phyloP scores from a whole-genome alignment of 441 rosid genomes.

The Cnidoscolus chayamansa region DNA sequence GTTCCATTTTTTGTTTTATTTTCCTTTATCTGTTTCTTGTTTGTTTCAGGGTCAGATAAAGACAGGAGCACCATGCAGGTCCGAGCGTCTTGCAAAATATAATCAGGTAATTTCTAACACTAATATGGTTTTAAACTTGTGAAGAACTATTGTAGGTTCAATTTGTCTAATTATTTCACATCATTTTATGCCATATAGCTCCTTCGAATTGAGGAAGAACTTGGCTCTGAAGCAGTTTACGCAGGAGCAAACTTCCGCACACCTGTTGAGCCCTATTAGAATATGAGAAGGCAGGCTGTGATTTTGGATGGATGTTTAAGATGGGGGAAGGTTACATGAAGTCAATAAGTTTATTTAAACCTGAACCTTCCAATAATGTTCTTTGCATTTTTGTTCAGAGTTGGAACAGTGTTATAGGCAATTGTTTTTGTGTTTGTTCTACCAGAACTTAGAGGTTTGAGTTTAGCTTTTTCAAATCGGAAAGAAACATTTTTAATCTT shows the following conservation, averaged over 20 bases:
- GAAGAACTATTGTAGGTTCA: neutral
- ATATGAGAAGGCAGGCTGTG: neutral
- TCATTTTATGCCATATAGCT: constrained; percentile 38
- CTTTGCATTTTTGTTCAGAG: constrained; percentile 21
- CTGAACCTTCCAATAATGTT: constrained; percentile 26
- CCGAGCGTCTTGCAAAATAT: constrained; percentile 94
- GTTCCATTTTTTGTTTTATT: constrained; percentile 3
- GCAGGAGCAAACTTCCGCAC: constrained; percentile 83
- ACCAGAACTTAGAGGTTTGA: neutral
- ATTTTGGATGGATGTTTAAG: constrained; percentile 5
- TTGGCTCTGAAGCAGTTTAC: constrained; percentile 76
- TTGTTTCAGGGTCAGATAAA: constrained; percentile 86
- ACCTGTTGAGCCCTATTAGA: constrained; percentile 55
- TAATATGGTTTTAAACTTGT: neutral
- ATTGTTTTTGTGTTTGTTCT: neutral
- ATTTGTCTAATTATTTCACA: neutral
- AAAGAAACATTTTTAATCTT: no score
- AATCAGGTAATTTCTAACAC: constrained; percentile 56
- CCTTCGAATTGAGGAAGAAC: constrained; percentile 92
- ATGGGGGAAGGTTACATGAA: neutral
- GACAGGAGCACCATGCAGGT: constrained; percentile 99
- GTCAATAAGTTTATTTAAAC: constrained; percentile 22
- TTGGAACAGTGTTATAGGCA: constrained; percentile 5
- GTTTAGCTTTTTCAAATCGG: neutral
- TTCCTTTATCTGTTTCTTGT: neutral